These are phyloP conservation scores for Skeletonema potamos DNA, from an alignment of 108 stramenopile genomes.

Conservation along the genomic window DNA sequence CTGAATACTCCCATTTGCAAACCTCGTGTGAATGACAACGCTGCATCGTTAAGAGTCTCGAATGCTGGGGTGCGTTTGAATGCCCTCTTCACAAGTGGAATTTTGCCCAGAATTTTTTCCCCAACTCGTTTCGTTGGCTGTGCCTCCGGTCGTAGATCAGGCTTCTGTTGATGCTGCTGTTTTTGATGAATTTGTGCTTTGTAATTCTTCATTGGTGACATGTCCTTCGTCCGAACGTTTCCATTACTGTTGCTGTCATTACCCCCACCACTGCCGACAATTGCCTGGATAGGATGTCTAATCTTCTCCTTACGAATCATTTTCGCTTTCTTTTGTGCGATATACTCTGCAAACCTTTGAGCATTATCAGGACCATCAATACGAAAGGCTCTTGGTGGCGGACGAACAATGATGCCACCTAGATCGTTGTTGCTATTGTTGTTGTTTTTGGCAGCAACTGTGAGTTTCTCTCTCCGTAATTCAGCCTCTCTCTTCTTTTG, in stretches of 20 bases:
- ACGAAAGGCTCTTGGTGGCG: not conserved
- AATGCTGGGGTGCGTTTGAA: conserved; percentile 25
- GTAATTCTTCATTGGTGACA: conserved; percentile 27
- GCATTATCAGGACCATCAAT: not conserved
- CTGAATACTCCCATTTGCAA: conserved; percentile 31
- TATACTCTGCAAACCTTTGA: conserved; percentile 1
- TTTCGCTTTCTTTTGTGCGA: not conserved
- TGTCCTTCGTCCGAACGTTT: not conserved
- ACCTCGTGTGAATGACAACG: conserved; percentile 32
- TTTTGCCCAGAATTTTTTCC: conserved; percentile 18
- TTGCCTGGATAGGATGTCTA: conserved; percentile 1
- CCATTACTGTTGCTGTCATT: not conserved
- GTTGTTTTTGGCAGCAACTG: no score
- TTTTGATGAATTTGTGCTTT: conserved; percentile 12
- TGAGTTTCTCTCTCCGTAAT: not conserved
- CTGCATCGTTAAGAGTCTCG: conserved; percentile 35
- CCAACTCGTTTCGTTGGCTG: conserved; percentile 14
- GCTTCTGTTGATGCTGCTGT: not conserved
- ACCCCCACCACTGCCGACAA: not conserved
- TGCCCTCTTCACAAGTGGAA: conserved; percentile 30
- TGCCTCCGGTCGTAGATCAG: conserved; percentile 32
- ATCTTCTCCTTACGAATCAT: conserved; percentile 11
- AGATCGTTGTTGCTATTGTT: not conserved
- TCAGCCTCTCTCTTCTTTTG: not conserved
- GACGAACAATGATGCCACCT: not conserved